A percentile compares a stretch with the other conserved stretches of the same genome.
These are phyloP conservation scores for Penicillium herquei DNA, from an alignment of 495 filamentous ascomycete genomes.

Conservation along the genomic window DNA sequence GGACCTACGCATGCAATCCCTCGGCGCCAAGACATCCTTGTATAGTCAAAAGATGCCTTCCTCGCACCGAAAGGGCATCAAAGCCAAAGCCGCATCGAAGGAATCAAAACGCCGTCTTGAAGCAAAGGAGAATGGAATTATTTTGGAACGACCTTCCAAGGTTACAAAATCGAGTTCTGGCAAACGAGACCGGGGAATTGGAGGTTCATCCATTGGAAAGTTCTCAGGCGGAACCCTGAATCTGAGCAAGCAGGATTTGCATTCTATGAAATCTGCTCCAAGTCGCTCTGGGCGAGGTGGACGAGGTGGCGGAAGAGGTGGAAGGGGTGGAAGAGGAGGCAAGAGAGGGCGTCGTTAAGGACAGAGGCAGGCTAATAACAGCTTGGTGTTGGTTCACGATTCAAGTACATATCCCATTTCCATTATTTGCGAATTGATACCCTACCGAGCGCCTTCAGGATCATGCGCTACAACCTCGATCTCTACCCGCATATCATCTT, in stretches of 20 bases:
- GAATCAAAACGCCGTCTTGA: constrained; percentile 73
- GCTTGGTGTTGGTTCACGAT: neutral
- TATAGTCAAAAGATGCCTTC: constrained; percentile 83
- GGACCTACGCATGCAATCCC: constrained; percentile 74
- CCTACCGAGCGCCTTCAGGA: constrained; percentile 3
- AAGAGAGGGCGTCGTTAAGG: constrained; percentile 6
- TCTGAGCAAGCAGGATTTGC: constrained; percentile 74
- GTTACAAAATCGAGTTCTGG: constrained; percentile 35
- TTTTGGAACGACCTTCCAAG: constrained; percentile 71
- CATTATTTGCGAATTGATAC: constrained; percentile 1
- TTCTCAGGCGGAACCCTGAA: constrained; percentile 76
- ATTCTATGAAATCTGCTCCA: constrained; percentile 48
- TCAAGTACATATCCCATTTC: constrained; percentile 4
- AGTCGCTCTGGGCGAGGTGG: constrained; percentile 16
- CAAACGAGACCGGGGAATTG: constrained; percentile 65
- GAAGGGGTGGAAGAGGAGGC: constrained; percentile 24
- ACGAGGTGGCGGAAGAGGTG: constrained; percentile 39
- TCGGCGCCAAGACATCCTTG: constrained; percentile 75
- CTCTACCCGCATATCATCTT: constrained; percentile 40
- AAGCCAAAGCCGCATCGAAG: constrained; percentile 55
- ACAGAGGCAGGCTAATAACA: neutral
- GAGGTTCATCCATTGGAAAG: constrained; percentile 72
- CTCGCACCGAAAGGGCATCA: constrained; percentile 74
- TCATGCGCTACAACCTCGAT: constrained; percentile 54
- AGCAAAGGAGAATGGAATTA: constrained; percentile 85